Evolutionary conservation across 768 basidiomycete species (phyloP).

Genomic region (Lentinula sp.): DNA sequence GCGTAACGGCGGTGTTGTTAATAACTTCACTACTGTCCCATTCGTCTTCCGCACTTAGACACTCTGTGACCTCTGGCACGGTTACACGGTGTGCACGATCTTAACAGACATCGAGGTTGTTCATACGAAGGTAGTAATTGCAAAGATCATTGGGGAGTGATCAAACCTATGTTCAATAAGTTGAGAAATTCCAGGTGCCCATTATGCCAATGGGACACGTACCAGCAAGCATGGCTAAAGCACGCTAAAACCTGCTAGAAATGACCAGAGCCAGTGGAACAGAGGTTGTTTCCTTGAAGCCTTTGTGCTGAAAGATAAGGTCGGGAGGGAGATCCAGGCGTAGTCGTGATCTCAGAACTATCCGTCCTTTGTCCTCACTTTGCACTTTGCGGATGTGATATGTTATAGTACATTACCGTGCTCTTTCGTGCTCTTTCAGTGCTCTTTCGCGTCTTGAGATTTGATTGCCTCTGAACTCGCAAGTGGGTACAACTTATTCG

Average conservation of each 20-base stretch:
- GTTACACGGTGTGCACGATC: neutral
- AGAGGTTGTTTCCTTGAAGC: slow-evolving; percentile 37
- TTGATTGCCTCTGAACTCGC: too few species aligned
- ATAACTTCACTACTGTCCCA: too few species aligned
- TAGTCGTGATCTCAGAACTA: slow-evolving; percentile 86
- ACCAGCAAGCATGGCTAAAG: slow-evolving; percentile 71
- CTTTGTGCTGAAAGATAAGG: slow-evolving; percentile 48
- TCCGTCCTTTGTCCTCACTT: slow-evolving; percentile 40
- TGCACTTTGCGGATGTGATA: slow-evolving; percentile 13
- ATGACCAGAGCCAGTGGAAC: slow-evolving; percentile 73
- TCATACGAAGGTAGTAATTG: slow-evolving; percentile 58
- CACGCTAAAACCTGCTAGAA: slow-evolving; percentile 67
- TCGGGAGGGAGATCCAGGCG: slow-evolving; percentile 66
- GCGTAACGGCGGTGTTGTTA: too few species aligned
- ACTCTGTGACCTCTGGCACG: too few species aligned
- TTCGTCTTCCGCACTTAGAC: too few species aligned
- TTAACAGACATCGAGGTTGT: slow-evolving; percentile 76
- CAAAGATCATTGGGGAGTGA: slow-evolving; percentile 84
- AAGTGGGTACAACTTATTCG: too few species aligned
- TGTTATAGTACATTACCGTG: neutral
- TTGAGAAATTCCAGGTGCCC: neutral
- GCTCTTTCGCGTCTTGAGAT: too few species aligned
- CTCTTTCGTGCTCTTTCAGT: too few species aligned
- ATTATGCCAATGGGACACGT: neutral
- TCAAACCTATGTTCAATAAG: slow-evolving; percentile 37